Conservation (phyloP, 108 stramenopile genomes). For the Seminavis robusta region DNA sequence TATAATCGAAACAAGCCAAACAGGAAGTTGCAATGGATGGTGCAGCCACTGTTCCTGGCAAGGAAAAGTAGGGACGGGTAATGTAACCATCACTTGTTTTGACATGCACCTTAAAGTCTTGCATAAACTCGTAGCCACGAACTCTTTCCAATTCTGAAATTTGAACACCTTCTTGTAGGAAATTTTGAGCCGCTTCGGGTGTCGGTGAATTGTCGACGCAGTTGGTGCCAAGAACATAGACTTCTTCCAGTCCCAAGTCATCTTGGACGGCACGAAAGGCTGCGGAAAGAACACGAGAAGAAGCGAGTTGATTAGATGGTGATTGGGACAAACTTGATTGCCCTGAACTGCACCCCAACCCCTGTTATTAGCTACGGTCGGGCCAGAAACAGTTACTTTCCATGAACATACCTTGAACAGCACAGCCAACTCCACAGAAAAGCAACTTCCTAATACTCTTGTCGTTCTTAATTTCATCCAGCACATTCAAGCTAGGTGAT, state of each 20-base stretch:
- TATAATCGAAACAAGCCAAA: conserved; percentile 80
- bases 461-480: conserved; percentile 63
- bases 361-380: too few species aligned
- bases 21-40: conserved; percentile 76
- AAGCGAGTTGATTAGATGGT: neutral
- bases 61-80: conserved; percentile 70
- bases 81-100: conserved; percentile 61
- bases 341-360: too few species aligned
- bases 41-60: conserved; percentile 74
- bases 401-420: conserved; percentile 64
- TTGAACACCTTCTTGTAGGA: conserved; percentile 50
- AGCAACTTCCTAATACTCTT: conserved; percentile 53
- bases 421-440: conserved; percentile 82
- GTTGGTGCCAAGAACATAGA: conserved; percentile 79
- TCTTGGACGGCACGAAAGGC: conserved; percentile 71
- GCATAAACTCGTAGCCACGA: conserved; percentile 81
- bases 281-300: neutral
- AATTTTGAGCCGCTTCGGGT: conserved; percentile 65
- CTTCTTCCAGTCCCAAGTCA: conserved; percentile 52
- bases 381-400: too few species aligned
- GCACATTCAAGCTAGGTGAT: conserved; percentile 64
- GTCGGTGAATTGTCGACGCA: conserved; percentile 81
- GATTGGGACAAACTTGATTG: too few species aligned
- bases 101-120: conserved; percentile 80
- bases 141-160: conserved; percentile 8